Base-by-base conservation (phyloP, 768 basidiomycete species). In the Boletus fagicola region DNA sequence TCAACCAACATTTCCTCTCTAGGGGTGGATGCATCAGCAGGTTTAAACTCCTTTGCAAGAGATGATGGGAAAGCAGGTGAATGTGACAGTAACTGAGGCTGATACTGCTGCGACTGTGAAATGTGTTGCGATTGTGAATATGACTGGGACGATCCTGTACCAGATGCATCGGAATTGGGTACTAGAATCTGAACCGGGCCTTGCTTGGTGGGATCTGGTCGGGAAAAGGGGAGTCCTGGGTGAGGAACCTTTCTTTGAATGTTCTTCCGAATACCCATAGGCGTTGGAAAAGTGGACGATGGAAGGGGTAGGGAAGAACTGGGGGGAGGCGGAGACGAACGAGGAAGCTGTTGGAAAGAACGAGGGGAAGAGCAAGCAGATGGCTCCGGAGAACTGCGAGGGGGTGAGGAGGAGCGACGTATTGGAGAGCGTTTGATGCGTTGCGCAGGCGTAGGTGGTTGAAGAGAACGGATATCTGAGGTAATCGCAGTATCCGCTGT, bases 151-250 rank as follows among this genome's bases (percentile, higher is more conserved):
- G 74, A 75, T 33, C 69, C 70, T 11, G 69, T 67, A 35, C 65
- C 72, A 1, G 81, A 84, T 1, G 77, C 75, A 60, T 86, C 83
- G 11, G 83, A 83, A 62, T 83, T 80, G 4, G 83, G 82, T 9
- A 76, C 83, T 24, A 85, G 66, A n/a, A 85, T 74, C 18, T 72
- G 75, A 31, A 67, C 74, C 6, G 77, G 72, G 24, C 75, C 78
- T 51, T 68, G 61, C 36, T 67, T 67, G 43, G 62, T 59, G 58
- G 49, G 50, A 56, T 67, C 65, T 38, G 74, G 66, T 48, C 63
- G 64, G 24, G 77, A 72, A 56, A 69, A 73, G 5, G 69, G 67
- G 24, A 64, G 51, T 47, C 63, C 61, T 9, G 83, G 80, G 8
- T 74, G 76, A 47, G 79, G 78, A 30, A 84, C 77, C 65, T 77